Conservation (phyloP, 2,329 filamentous ascomycete genomes). For the Fusarium brachygibbosum region DNA sequence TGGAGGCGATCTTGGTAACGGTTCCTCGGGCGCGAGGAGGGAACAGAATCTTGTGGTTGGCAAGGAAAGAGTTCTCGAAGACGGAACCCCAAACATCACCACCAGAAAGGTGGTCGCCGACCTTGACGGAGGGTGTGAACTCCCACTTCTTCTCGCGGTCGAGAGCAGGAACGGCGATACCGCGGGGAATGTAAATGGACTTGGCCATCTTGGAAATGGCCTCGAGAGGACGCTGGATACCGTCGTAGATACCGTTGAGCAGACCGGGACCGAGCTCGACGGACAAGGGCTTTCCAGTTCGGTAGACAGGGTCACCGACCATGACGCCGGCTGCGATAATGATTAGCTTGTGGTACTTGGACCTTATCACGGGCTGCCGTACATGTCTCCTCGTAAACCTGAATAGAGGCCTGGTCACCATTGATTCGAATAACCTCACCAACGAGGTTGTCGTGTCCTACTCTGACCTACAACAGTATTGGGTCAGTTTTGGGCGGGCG, state of each 20-base stretch:
- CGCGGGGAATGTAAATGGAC: constrained; percentile 97
- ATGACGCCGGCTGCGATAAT: constrained; percentile 83
- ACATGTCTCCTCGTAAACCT: constrained; percentile 99
- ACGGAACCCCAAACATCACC: constrained; percentile 97
- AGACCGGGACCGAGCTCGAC: constrained; percentile 97
- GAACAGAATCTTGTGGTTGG: constrained; percentile 92
- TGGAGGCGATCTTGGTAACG: constrained; percentile 89
- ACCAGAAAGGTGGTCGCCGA: constrained; percentile 95
- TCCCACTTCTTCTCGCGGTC: constrained; percentile 96
- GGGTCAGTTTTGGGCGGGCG: constrained; percentile 24
- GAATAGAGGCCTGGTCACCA: constrained; percentile 94
- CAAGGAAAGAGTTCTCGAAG: constrained; percentile 94
- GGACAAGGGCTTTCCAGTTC: constrained; percentile 95
- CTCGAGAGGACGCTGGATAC: constrained; percentile 95
- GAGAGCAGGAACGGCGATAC: constrained; percentile 87
- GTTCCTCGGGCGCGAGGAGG: constrained; percentile 91
- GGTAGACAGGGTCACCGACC: constrained; percentile 90
- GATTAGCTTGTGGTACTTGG: constrained; percentile 33
- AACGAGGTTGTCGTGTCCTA: constrained; percentile 91
- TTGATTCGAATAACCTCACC: constrained; percentile 99
- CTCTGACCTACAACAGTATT: constrained; percentile 74
- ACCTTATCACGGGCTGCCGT: constrained; percentile 51
- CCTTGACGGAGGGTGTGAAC: constrained; percentile 91
- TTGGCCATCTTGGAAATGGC: constrained; percentile 82
- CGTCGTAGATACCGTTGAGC: constrained; percentile 99